phyloP scores from a whole-genome alignment of 2,329 filamentous ascomycete genomes.

The Exophiala sideris region DNA sequence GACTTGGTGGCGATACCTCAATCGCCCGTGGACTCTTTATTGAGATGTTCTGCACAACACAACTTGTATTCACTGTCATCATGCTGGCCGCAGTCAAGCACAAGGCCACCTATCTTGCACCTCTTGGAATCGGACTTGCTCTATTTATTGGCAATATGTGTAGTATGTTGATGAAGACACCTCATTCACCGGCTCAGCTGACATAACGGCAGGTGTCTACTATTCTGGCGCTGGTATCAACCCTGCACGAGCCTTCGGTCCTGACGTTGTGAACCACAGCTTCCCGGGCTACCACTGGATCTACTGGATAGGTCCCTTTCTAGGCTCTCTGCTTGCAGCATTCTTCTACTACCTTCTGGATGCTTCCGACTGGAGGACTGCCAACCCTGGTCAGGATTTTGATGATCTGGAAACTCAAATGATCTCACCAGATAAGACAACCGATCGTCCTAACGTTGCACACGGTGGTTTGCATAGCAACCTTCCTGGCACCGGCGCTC shows the following conservation, averaged over 20 bases:
- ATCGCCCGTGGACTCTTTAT: slow-evolving; percentile 61
- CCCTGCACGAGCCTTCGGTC: slow-evolving; percentile 47
- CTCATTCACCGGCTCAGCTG: not conserved
- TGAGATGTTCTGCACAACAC: slow-evolving; percentile 62
- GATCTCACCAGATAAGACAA: not conserved
- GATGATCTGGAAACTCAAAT: slow-evolving; percentile 19
- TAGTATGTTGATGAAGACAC: slow-evolving; percentile 30
- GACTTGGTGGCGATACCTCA: slow-evolving; percentile 52
- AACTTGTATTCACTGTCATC: slow-evolving; percentile 62
- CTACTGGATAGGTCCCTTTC: slow-evolving; percentile 47
- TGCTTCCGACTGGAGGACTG: slow-evolving; percentile 40
- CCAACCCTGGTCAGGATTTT: slow-evolving; percentile 53
- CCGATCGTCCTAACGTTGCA: not conserved
- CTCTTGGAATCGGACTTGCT: slow-evolving; percentile 67
- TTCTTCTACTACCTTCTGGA: slow-evolving; percentile 48
- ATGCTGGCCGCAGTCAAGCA: slow-evolving; percentile 73
- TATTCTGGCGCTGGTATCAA: slow-evolving; percentile 48
- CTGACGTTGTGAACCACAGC: slow-evolving; percentile 42
- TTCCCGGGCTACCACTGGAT: slow-evolving; percentile 51
- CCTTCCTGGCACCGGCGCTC: too few relatives aligned
- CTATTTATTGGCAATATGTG: slow-evolving; percentile 61
- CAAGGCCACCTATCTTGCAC: slow-evolving; percentile 66
- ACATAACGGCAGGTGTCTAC: slow-evolving; percentile 37
- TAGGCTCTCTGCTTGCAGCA: slow-evolving; percentile 46
- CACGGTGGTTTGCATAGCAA: too few relatives aligned